Base-by-base conservation (phyloP, 257 asterid genomes). In the Forsythia suspensa region DNA sequence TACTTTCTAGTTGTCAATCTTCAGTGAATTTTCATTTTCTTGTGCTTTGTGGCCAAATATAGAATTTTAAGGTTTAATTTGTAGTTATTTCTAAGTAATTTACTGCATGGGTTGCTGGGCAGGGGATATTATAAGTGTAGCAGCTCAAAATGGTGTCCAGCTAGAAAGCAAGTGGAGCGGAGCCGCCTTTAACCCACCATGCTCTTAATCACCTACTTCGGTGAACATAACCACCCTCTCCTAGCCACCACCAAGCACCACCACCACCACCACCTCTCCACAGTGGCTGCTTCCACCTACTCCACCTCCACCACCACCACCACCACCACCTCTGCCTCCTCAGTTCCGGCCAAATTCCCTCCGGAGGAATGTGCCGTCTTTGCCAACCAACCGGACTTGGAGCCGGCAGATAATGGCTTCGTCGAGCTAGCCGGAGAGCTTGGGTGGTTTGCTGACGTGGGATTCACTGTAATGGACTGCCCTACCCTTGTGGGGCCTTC, bases 51-150 rank as follows among this genome's bases (percentile, higher is more conserved):
- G 34, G 34, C 34, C 34, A 29, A 29, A 29, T 29, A 29, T 29
- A 29, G 34, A 29, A 29, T 29, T 29, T 29, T 29, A 29, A 29
- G 34, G 1, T 29, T 29, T 29, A 29, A 29, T 29, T 29, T 29
- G 34, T 29, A 29, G 34, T 29, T 29, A 1, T 29, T 29, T 29
- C 34, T 29, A 29, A 29, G 34, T 29, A 29, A 29, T 29, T 29
- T 29, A 29, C 34, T 48, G n/a, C 57, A 4, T 48, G 57, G 13
- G 15, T 84, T 80, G 0, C 24, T 80, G 80, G 83, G 73, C 89
- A 92, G 97, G 86, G 96, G 92, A 83, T 92, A 92, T 78, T 92
- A 92, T 80, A 80, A 94, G 71, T 92, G 97, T 42, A 92, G 97
- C 77, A 89, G 96, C 74, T 89, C 94, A 36, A 92, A 92, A 84